A percentile compares a stretch with the other conserved stretches of the same genome.
phyloP scores from a whole-genome alignment of 2,329 filamentous ascomycete species.

The Chaetomiaceae sp. region DNA sequence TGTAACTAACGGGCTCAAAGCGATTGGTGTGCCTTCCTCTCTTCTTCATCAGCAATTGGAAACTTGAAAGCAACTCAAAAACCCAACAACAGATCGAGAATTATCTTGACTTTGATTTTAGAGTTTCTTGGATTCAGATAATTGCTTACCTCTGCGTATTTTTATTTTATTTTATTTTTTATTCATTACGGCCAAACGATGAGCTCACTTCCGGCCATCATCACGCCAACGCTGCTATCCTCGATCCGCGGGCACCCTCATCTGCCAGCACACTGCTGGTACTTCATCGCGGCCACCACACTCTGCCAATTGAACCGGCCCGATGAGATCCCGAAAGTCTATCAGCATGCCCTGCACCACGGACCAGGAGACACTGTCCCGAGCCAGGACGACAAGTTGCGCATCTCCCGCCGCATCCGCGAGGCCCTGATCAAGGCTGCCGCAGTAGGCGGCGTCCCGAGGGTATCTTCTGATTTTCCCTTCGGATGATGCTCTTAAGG shows the following conservation, averaged over 20 bases:
- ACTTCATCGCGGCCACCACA: constrained; percentile 43
- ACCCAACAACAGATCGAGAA: too few relatives aligned
- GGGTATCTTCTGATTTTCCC: constrained; percentile 32
- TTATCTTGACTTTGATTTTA: too few relatives aligned
- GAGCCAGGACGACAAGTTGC: constrained; percentile 36
- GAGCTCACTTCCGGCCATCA: constrained; percentile 28
- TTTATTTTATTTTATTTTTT: not conserved
- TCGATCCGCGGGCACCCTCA: constrained; percentile 38
- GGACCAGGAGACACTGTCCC: constrained; percentile 27
- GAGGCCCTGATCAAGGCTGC: constrained; percentile 48
- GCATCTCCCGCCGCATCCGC: constrained; percentile 43
- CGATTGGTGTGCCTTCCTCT: too few relatives aligned
- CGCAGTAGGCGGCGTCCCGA: constrained; percentile 46
- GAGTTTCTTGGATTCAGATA: too few relatives aligned
- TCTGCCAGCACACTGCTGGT: constrained; percentile 45
- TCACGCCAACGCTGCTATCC: constrained; percentile 40
- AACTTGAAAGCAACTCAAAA: too few relatives aligned
- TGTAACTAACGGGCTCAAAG: too few relatives aligned
- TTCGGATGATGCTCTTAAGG: not conserved
- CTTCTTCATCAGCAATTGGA: too few relatives aligned
- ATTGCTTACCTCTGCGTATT: too few relatives aligned
- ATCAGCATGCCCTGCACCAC: constrained; percentile 38
- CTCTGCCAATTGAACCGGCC: constrained; percentile 46
- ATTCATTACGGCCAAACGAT: not conserved
- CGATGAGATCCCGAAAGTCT: constrained; percentile 44